Percentiles rank a stretch among this genome's conserved stretches.
phyloP scores from a whole-genome alignment of 768 basidiomycete genomes.

The Mycena floridula region DNA sequence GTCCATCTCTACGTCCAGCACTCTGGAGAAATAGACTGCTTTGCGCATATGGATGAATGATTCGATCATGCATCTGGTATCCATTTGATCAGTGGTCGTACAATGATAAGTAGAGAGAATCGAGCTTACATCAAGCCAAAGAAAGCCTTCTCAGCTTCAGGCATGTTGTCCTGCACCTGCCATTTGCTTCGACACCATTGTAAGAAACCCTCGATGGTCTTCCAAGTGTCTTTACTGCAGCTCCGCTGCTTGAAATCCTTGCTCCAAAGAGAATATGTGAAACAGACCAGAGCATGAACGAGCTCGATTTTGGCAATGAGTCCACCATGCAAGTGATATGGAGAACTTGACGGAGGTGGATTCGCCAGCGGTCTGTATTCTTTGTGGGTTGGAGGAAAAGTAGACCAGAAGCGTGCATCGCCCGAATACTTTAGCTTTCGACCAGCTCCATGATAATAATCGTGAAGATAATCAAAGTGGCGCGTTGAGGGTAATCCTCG shows the following conservation, averaged over 20 bases:
- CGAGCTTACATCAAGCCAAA: conserved; percentile 73
- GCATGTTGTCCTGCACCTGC: conserved; percentile 42
- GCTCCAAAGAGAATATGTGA: conserved; percentile 80
- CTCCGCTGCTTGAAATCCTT: conserved; percentile 53
- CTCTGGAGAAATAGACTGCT: conserved; percentile 31
- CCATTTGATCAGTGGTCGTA: conserved; percentile 19
- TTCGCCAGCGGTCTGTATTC: conserved; percentile 57
- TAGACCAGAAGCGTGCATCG: conserved; percentile 72
- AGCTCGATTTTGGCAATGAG: conserved; percentile 76
- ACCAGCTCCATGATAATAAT: conserved; percentile 64
- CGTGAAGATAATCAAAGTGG: conserved; percentile 57
- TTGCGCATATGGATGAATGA: conserved; percentile 61
- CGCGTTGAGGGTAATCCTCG: conserved; percentile 43
- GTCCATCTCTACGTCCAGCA: conserved; percentile 34
- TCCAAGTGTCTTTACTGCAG: conserved; percentile 61
- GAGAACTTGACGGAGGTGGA: conserved; percentile 59
- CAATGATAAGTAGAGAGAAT: conserved; percentile 9
- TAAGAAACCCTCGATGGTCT: conserved; percentile 64
- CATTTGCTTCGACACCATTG: conserved; percentile 70
- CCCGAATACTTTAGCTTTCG: conserved; percentile 81
- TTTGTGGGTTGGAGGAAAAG: conserved; percentile 57
- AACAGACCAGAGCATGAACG: conserved; percentile 76
- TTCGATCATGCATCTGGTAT: conserved; percentile 69
- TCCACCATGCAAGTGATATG: conserved; percentile 71
- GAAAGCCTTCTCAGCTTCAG: conserved; percentile 56